Evolutionary conservation across 2,329 filamentous ascomycete genomes (phyloP).

Genomic region (Diaporthe caulivora): DNA sequence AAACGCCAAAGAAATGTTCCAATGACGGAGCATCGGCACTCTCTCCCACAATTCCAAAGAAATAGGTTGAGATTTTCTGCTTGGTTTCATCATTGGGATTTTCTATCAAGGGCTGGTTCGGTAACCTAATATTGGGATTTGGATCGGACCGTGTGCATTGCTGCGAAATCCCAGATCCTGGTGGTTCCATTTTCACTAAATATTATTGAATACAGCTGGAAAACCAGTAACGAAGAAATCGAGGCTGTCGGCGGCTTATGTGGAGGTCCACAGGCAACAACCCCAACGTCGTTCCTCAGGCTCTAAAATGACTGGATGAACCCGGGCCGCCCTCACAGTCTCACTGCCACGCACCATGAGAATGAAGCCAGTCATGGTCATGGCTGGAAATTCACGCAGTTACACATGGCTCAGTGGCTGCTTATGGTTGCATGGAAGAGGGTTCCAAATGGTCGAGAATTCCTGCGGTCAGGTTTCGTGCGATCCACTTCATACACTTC

Average conservation of each 20-base stretch:
- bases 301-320: too few relatives aligned
- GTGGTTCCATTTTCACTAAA: too few relatives aligned
- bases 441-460: not conserved
- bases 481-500: not conserved
- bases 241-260: too few relatives aligned
- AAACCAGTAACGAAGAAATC: too few relatives aligned
- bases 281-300: too few relatives aligned
- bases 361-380: not conserved
- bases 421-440: not conserved
- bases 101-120: not conserved
- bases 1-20: not conserved
- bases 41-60: not conserved
- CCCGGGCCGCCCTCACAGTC: too few relatives aligned
- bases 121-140: too few relatives aligned
- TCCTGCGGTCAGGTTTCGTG: not conserved
- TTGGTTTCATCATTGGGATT: not conserved
- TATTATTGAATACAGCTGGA: too few relatives aligned
- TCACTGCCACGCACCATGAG: not conserved
- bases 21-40: not conserved
- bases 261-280: too few relatives aligned
- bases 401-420: not conserved
- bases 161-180: too few relatives aligned
- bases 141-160: not conserved
- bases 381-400: not conserved
- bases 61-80: not conserved